A percentile compares a stretch with the other conserved stretches of the same genome.
Conservation (phyloP, 2,329 filamentous ascomycete genomes). For the Fusarium beomiforme region DNA sequence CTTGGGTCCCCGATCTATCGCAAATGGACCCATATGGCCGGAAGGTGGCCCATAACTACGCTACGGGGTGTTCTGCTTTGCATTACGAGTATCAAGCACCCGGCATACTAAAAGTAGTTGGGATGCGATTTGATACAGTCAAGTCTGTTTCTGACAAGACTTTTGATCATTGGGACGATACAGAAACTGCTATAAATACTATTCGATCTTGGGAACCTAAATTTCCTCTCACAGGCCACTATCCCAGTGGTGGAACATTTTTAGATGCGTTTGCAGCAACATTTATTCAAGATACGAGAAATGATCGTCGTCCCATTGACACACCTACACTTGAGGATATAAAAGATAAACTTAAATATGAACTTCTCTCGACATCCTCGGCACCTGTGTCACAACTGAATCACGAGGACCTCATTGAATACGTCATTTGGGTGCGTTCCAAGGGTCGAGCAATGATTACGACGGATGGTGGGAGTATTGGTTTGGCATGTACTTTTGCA, state of each 20-base stretch:
- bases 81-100: neutral
- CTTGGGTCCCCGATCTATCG: neutral
- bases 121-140: neutral
- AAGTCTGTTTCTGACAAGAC: neutral
- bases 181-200: rapidly evolving
- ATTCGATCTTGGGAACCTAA: neutral
- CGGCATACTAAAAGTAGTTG: neutral
- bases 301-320: neutral
- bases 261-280: neutral
- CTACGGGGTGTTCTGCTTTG: neutral
- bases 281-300: rapidly evolving
- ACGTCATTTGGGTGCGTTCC: neutral
- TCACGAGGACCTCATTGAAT: neutral
- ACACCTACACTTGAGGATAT: neutral
- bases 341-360: rapidly evolving
- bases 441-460: neutral
- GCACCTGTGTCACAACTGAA: neutral
- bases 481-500: neutral
- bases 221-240: neutral
- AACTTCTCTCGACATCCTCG: neutral
- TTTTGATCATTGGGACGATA: neutral
- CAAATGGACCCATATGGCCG: rapidly evolving
- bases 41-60: rapidly evolving
- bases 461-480: neutral
- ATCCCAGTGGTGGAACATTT: rapidly evolving